Conservation (phyloP, 805 yeast genomes). For the Isabelozyma pseudorhagii region DNA sequence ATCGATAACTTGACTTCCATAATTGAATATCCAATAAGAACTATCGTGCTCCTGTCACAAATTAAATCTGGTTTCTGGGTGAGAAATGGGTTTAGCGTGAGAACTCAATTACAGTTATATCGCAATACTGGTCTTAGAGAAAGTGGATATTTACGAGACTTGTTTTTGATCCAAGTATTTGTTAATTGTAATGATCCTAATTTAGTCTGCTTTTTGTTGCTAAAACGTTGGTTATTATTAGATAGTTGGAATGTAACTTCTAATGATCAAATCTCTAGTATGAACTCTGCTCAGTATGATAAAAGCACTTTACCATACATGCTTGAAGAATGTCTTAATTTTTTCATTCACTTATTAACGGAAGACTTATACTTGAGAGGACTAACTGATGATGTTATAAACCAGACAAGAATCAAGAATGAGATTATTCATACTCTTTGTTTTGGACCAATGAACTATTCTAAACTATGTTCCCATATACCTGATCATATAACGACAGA, state of each 20-base stretch:
- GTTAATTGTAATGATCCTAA: conserved; percentile 50
- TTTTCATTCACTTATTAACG: conserved; percentile 62
- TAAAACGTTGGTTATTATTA: conserved; percentile 67
- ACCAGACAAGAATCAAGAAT: conserved; percentile 49
- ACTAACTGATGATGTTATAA: conserved; percentile 44
- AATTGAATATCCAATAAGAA: conserved; percentile 74
- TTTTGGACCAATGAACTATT: conserved; percentile 67
- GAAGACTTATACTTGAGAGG: conserved; percentile 63
- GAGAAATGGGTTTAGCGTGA: conserved; percentile 80
- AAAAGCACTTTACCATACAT: conserved; percentile 53
- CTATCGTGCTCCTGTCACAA: conserved; percentile 75
- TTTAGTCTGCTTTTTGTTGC: conserved; percentile 51
- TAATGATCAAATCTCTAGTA: conserved; percentile 5
- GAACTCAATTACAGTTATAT: conserved; percentile 77
- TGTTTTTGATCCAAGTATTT: conserved; percentile 68
- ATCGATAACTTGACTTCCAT: conserved; percentile 23
- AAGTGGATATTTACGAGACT: conserved; percentile 75
- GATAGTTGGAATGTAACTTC: conserved; percentile 22
- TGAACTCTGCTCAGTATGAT: conserved; percentile 27
- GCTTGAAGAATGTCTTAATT: conserved; percentile 75
- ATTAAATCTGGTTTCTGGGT: conserved; percentile 92
- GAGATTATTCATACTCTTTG: conserved; percentile 86
- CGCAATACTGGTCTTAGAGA: conserved; percentile 77
- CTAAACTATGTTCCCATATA: conserved; percentile 62
- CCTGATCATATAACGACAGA: conserved; percentile 77